phyloP scores from a whole-genome alignment of 1,284 basidiomycete species.

The Agroathelia rolfsii region DNA sequence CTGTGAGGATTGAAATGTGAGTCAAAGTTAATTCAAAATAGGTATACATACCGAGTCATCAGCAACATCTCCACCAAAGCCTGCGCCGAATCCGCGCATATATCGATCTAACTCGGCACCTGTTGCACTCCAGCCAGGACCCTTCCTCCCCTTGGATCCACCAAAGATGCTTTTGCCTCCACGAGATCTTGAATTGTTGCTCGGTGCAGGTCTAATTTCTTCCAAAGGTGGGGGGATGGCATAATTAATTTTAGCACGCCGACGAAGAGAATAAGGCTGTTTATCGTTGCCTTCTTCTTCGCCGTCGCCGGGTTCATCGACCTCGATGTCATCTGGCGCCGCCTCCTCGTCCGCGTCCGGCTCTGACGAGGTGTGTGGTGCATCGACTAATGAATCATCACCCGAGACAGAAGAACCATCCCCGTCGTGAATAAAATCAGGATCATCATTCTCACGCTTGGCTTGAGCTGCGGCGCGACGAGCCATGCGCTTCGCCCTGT shows the following conservation, averaged over 20 bases:
- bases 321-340: constrained; percentile 34
- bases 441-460: constrained; percentile 34
- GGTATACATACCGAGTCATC: constrained; percentile 54
- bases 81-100: no score
- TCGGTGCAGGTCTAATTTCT: constrained; percentile 43
- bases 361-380: constrained; percentile 36
- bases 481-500: constrained; percentile 6
- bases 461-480: constrained; percentile 18
- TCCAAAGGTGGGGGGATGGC: constrained; percentile 69
- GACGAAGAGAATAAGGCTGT: constrained; percentile 53
- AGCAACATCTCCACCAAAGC: constrained; percentile 46
- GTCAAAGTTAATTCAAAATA: constrained; percentile 5
- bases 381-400: constrained; percentile 49
- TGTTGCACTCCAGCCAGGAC: constrained; percentile 64
- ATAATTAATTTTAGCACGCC: constrained; percentile 62
- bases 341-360: constrained; percentile 27
- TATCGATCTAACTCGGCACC: constrained; percentile 66
- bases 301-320: constrained; percentile 32
- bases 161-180: constrained; percentile 23
- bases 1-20: constrained; percentile 21
- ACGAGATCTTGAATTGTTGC: constrained; percentile 21
- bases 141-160: constrained; percentile 29
- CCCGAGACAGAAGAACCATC: constrained; percentile 44
- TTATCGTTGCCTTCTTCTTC: constrained; percentile 21
- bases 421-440: constrained; percentile 40